Conservation (phyloP, 257 asterid species). For the Lycium barbarum region DNA sequence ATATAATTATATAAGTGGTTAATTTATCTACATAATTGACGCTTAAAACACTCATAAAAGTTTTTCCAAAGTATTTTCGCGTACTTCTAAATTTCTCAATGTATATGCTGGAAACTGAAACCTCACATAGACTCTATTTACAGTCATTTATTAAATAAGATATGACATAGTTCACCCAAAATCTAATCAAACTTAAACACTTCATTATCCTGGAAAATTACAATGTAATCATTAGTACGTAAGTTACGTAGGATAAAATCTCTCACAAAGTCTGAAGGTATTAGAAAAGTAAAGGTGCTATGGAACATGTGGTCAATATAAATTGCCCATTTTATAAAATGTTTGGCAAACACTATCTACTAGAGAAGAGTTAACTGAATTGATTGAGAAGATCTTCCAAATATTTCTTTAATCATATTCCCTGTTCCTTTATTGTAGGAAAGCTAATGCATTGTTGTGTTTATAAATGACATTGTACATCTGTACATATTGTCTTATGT, state of each 20-base stretch:
- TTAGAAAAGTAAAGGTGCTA: not conserved
- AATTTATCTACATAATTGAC: too few species aligned
- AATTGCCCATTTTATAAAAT: not conserved
- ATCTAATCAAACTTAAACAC: not conserved
- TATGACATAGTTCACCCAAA: not conserved
- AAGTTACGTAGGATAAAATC: not conserved
- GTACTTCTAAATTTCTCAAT: too few species aligned
- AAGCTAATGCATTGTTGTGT: not conserved
- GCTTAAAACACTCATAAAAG: too few species aligned
- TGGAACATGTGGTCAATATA: not conserved
- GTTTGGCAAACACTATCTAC: not conserved
- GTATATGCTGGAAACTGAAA: not conserved
- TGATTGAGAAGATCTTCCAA: slow-evolving; percentile 23
- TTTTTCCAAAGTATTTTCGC: too few species aligned
- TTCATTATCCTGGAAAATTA: not conserved
- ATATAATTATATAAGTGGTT: too few species aligned
- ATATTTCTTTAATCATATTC: not conserved
- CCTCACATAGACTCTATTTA: not conserved
- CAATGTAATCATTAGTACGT: not conserved
- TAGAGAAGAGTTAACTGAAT: slow-evolving; percentile 18
- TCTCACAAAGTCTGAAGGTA: not conserved
- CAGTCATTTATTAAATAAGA: not conserved
- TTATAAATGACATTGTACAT: not conserved
- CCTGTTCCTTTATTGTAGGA: not conserved
- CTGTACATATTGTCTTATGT: slow-evolving; percentile 26